Evolutionary conservation across 768 basidiomycete genomes (phyloP).

Genomic region (Peribolospora kevripleyi): DNA sequence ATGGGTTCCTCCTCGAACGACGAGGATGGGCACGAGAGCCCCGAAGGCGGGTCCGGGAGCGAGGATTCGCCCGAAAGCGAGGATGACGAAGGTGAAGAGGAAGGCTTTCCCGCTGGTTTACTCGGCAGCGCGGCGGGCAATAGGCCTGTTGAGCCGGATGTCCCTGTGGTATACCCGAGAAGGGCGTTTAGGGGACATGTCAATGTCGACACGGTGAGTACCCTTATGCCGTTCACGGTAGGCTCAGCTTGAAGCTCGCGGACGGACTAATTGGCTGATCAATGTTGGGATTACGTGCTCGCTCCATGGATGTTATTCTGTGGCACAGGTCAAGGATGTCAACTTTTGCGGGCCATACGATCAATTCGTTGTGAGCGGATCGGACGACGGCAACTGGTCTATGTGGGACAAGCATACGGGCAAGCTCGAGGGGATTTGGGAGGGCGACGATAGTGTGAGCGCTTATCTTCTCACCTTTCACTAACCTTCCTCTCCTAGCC

Average conservation of each 20-base stretch:
- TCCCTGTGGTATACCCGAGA: too few relatives aligned
- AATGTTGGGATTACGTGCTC: too few relatives aligned
- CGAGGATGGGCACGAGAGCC: not conserved
- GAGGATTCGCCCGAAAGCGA: not conserved
- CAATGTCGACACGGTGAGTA: too few relatives aligned
- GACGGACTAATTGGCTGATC: too few relatives aligned
- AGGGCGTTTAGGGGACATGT: too few relatives aligned
- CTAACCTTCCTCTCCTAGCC: not conserved
- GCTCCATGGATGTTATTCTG: too few relatives aligned
- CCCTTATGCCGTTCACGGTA: too few relatives aligned
- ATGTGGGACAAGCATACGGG: slow-evolving; percentile 3
- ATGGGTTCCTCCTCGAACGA: not conserved
- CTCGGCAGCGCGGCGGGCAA: too few relatives aligned
- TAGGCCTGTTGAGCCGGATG: too few relatives aligned
- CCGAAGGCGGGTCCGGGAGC: not conserved
- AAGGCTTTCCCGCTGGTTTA: too few relatives aligned
- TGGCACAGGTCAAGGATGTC: slow-evolving; percentile 14
- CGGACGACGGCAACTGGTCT: slow-evolving; percentile 10
- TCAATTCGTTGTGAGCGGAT: slow-evolving; percentile 3
- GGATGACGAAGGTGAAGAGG: not conserved
- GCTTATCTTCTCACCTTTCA: not conserved
- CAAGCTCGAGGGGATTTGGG: slow-evolving; percentile 7
- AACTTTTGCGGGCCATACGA: slow-evolving; percentile 8
- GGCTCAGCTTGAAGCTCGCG: too few relatives aligned
- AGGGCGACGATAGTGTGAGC: slow-evolving; percentile 7